These are phyloP conservation scores for Populus nigra DNA, from an alignment of 345 rosid genomes.

Conservation along the genomic window DNA sequence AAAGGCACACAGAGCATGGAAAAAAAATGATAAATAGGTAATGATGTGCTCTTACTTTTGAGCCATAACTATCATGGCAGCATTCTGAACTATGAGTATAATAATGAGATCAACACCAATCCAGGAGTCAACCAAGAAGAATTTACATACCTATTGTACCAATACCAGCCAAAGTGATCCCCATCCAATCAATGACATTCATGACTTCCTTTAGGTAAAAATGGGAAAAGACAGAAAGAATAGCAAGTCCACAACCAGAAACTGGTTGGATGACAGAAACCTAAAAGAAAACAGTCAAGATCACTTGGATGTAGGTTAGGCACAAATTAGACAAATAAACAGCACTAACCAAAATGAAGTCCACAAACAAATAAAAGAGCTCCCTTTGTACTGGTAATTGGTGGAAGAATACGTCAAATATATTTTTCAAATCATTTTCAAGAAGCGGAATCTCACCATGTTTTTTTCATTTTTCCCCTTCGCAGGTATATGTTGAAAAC, in stretches of 20 bases:
- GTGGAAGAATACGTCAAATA: not conserved
- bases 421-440: not conserved
- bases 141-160: slow-evolving; percentile 83
- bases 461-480: not conserved
- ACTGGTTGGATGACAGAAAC: slow-evolving; percentile 97
- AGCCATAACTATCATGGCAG: not conserved
- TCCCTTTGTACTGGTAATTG: not conserved
- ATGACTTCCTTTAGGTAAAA: slow-evolving; percentile 91
- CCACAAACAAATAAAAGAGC: not conserved
- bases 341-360: not conserved
- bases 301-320: slow-evolving; percentile 8
- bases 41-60: not conserved
- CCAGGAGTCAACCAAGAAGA: slow-evolving; percentile 6
- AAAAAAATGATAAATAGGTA: not conserved
- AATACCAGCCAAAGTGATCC: slow-evolving; percentile 86
- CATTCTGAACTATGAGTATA: not conserved
- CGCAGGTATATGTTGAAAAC: not conserved
- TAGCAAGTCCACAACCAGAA: slow-evolving; percentile 95
- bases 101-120: not conserved
- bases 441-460: not conserved
- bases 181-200: slow-evolving; percentile 94
- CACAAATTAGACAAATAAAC: not conserved
- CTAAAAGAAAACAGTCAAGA: slow-evolving; percentile 37
- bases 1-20: not conserved
- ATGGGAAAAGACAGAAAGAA: slow-evolving; percentile 88